A percentile compares a stretch with the other conserved stretches of the same genome.
These are phyloP conservation scores for Globisporangium paroecandrum DNA, from an alignment of 352 stramenopile genomes.

Conservation along the genomic window DNA sequence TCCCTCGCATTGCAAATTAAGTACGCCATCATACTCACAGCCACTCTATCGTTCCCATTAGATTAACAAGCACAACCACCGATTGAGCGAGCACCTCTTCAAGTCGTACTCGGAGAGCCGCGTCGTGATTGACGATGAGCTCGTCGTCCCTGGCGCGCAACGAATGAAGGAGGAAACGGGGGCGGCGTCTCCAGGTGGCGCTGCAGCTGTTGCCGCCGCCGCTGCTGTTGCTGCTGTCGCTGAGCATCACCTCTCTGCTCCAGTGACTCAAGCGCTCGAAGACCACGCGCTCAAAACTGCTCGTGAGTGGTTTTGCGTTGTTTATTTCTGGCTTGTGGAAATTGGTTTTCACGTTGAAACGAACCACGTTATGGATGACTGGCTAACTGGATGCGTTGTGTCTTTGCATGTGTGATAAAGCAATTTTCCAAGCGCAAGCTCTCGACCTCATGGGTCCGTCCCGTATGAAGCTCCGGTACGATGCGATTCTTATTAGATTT, in stretches of 20 bases:
- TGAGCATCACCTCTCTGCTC: constrained; percentile 26
- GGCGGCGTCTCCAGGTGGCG: constrained; percentile 9
- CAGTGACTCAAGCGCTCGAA: constrained; percentile 40
- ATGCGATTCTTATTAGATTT: neutral
- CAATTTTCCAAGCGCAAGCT: constrained; percentile 52
- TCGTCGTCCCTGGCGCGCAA: constrained; percentile 47
- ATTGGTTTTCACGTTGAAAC: neutral
- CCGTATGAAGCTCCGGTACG: constrained; percentile 58
- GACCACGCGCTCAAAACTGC: constrained; percentile 50
- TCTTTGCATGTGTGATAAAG: constrained; percentile 17
- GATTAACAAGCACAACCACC: constrained; percentile 86
- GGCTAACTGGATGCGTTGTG: neutral
- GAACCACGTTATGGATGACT: neutral
- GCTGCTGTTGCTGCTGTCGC: constrained; percentile 19
- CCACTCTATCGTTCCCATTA: constrained; percentile 6
- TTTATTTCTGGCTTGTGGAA: neutral
- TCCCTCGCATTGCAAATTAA: constrained; percentile 1
- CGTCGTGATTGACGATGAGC: constrained; percentile 83
- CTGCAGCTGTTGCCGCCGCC: constrained; percentile 22
- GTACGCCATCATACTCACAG: neutral
- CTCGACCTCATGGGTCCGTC: constrained; percentile 57
- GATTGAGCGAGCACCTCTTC: constrained; percentile 81
- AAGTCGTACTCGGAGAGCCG: constrained; percentile 85
- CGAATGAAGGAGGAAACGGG: constrained; percentile 50
- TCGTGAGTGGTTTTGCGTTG: constrained; percentile 24